Conservation (phyloP, 257 asterid genomes). For the Fraxinus anomala region DNA sequence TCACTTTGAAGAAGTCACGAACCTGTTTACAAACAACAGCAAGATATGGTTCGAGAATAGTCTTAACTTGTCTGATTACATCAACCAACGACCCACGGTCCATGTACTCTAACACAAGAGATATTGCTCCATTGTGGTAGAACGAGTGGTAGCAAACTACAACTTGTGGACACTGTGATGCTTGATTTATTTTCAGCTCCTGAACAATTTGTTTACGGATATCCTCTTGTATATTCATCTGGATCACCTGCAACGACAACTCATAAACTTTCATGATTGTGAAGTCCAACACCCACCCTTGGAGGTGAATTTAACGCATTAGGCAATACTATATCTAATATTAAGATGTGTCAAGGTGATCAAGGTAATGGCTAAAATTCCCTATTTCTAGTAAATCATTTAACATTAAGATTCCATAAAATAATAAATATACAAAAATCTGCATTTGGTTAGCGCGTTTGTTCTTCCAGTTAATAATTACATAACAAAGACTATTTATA, state of each 20-base stretch:
- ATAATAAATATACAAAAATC: neutral
- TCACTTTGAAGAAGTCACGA: conserved; percentile 27
- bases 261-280: conserved; percentile 17
- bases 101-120: conserved; percentile 94
- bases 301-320: neutral
- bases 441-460: neutral
- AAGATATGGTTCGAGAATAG: conserved; percentile 95
- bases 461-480: neutral
- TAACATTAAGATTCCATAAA: neutral
- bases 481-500: neutral
- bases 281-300: neutral
- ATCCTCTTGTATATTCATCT: conserved; percentile 95
- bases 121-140: conserved; percentile 97
- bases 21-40: conserved; percentile 97
- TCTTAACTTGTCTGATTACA: conserved; percentile 64
- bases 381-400: neutral
- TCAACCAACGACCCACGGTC: conserved; percentile 88
- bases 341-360: conserved; percentile 7
- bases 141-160: conserved; percentile 97
- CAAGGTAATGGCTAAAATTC: conserved; percentile 6
- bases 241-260: conserved; percentile 68
- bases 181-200: conserved; percentile 96
- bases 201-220: conserved; percentile 96
- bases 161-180: conserved; percentile 81
- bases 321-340: neutral